These are phyloP conservation scores for Eutrema japonicum DNA, from an alignment of 345 rosid genomes.

Conservation along the genomic window DNA sequence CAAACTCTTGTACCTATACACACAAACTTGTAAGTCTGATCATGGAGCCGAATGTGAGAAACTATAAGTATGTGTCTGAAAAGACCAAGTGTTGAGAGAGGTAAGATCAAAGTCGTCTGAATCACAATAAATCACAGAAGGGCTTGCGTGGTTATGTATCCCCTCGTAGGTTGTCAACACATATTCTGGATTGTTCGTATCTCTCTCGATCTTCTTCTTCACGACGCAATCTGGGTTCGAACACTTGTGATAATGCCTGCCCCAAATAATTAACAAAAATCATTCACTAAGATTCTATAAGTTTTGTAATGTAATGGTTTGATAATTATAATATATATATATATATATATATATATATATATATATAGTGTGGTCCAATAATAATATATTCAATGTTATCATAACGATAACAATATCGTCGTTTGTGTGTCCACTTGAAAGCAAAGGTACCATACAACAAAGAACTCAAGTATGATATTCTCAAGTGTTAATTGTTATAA, in stretches of 20 bases:
- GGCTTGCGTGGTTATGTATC: slow-evolving; percentile 62
- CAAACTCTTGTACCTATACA: not conserved
- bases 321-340: not conserved
- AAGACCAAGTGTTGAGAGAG: slow-evolving; percentile 32
- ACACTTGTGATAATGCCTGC: slow-evolving; percentile 84
- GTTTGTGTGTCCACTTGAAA: slow-evolving; percentile 31
- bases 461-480: slow-evolving; percentile 20
- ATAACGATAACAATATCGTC: slow-evolving; percentile 22
- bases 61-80: slow-evolving; percentile 27
- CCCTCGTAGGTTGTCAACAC: slow-evolving; percentile 90
- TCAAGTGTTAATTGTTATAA: slow-evolving; percentile 35
- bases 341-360: not conserved
- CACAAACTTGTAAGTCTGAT: not conserved
- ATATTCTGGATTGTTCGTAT: slow-evolving; percentile 59
- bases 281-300: slow-evolving; percentile 20
- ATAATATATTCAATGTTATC: slow-evolving; percentile 1
- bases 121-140: slow-evolving; percentile 44
- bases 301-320: not conserved
- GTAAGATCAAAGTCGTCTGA: slow-evolving; percentile 35
- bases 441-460: slow-evolving; percentile 28
- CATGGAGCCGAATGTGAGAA: slow-evolving; percentile 39
- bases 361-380: slow-evolving; percentile 27
- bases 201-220: slow-evolving; percentile 88
- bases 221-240: slow-evolving; percentile 72
- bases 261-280: slow-evolving; percentile 13